Base-by-base conservation (phyloP, 108 stramenopile genomes). In the Schizochytrium sp. region DNA sequence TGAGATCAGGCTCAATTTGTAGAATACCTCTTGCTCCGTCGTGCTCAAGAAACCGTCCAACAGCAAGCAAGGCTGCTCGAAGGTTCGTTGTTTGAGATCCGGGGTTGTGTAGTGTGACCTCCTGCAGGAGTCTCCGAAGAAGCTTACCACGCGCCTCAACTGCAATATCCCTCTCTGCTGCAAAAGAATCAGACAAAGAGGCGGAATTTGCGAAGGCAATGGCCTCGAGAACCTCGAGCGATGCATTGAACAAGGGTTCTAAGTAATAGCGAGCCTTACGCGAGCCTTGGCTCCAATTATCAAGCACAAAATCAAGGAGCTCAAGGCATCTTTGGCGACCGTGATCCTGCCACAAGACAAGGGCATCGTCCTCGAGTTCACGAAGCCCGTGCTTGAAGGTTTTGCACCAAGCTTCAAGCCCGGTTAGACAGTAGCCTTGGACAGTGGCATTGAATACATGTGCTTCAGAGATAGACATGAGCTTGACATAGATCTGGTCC, bases 281-380 rank as follows among this genome's bases (percentile, higher is more conserved):
- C 45, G 47, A 55, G 45, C 76, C 76, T 10, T 83, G 76, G 28
- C 76, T 83, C 76, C 76, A 83, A 42, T 83, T 83, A n/a, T 49
- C 76, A 10, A 83, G 53, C 17, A 83, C 76, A 83, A 55, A 83
- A n/a, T 83, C 76, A 53, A 83, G 47, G 28, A 83, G 53, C 76
- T 46, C 76, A 15, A 69, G 64, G 64, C 64, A 69, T 38, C 64
- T 8, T 44, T 69, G 40, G 10, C 28, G 40, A 7, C 64, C 64
- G 44, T 69, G 64, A 44, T 38, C 28, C 7, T 44, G 64, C 64
- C 64, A 69, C 42, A 69, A 44, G 42, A 15, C 12, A 0, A 69
- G 64, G 12, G 64, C 64, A 8, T 38, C 19, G 19, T 8, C 5
- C 28, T 69, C 64, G 19, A 69, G 28, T 8, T 44, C 8, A 7